Evolutionary conservation across 2,329 filamentous ascomycete species (phyloP).

Genomic region (Paraphoma chrysanthemicola): DNA sequence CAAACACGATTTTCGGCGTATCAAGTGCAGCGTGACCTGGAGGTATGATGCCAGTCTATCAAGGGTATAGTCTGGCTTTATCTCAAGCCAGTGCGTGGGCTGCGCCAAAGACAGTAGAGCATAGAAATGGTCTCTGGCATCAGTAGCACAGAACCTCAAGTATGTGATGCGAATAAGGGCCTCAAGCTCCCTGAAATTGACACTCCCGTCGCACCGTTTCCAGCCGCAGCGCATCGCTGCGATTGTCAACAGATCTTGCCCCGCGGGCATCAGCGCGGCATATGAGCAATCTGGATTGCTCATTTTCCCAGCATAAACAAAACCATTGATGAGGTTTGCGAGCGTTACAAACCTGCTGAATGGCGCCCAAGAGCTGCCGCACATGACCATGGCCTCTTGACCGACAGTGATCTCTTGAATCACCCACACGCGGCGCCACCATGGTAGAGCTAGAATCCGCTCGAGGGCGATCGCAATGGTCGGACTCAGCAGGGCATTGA

Average conservation of each 20-base stretch:
- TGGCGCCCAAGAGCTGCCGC: background rate
- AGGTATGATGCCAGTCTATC: background rate
- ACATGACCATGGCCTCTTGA: background rate
- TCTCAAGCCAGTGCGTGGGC: background rate
- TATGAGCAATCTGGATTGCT: background rate
- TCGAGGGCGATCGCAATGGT: background rate
- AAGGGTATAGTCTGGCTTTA: background rate
- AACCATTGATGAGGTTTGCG: background rate
- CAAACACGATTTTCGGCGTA: background rate
- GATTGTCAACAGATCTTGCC: background rate
- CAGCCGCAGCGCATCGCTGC: background rate
- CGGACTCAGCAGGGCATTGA: too few species aligned
- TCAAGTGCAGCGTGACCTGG: background rate
- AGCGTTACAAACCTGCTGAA: background rate
- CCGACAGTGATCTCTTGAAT: background rate
- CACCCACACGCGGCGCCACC: background rate
- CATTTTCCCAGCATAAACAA: background rate
- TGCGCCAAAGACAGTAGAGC: background rate
- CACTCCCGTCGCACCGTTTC: background rate
- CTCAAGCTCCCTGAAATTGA: background rate
- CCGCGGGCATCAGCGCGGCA: background rate
- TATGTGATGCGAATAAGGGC: background rate
- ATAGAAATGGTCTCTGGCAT: background rate
- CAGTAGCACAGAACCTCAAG: background rate
- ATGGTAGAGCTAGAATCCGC: background rate